Evolutionary conservation across 2,329 filamentous ascomycete genomes (phyloP).

Genomic region (Cordyceps javanica): DNA sequence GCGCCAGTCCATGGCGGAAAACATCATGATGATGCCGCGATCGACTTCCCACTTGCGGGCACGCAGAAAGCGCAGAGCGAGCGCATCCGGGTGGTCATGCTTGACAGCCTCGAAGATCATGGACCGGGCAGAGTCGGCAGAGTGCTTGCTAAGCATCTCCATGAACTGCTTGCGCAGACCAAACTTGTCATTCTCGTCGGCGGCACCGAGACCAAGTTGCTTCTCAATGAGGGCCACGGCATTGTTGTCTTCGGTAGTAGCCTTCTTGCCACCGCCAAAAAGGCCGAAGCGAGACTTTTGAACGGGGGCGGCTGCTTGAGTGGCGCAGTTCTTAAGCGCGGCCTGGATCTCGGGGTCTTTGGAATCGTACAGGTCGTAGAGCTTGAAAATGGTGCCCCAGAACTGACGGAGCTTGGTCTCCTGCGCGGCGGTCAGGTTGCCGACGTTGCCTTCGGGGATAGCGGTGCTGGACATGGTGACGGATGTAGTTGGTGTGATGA

Average conservation of each 20-base stretch:
- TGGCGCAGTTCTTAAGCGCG: slow-evolving; percentile 21
- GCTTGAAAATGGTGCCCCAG: slow-evolving; percentile 19
- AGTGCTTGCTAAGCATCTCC: slow-evolving; percentile 12
- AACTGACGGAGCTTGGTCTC: slow-evolving; percentile 20
- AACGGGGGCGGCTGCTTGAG: slow-evolving; percentile 35
- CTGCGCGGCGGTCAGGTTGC: slow-evolving; percentile 20
- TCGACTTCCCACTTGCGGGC: slow-evolving; percentile 35
- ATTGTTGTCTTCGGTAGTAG: slow-evolving; percentile 30
- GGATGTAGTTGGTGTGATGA: neutral
- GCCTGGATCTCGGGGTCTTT: slow-evolving; percentile 20
- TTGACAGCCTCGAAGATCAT: slow-evolving; percentile 20
- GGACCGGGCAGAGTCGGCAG: slow-evolving; percentile 19
- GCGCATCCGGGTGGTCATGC: slow-evolving; percentile 31
- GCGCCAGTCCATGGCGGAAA: slow-evolving; percentile 33
- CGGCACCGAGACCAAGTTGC: slow-evolving; percentile 22
- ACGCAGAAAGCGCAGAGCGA: slow-evolving; percentile 34
- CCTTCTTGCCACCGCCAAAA: slow-evolving; percentile 47
- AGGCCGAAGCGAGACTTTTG: slow-evolving; percentile 64
- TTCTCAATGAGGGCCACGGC: slow-evolving; percentile 10
- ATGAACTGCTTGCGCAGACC: slow-evolving; percentile 38
- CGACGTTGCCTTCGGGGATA: slow-evolving; percentile 14
- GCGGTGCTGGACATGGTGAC: neutral
- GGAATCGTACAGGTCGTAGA: slow-evolving; percentile 17
- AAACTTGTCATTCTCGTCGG: slow-evolving; percentile 52
- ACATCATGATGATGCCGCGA: slow-evolving; percentile 33